These are phyloP conservation scores for Crithidia thermophila DNA, from an alignment of 208 protist species.

Conservation along the genomic window DNA sequence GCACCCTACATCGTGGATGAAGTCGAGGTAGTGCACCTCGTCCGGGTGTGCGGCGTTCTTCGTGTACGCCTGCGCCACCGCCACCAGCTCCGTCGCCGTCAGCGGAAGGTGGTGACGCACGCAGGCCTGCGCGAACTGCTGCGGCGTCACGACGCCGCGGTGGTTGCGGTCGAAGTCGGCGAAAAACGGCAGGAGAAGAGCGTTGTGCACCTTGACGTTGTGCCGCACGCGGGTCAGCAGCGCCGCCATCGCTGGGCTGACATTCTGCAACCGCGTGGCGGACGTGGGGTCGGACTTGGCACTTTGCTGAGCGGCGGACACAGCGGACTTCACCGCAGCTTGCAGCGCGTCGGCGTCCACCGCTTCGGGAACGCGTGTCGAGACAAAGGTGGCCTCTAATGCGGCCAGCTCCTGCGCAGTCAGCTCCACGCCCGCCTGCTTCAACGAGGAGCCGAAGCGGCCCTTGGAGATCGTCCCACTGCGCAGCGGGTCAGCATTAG, in stretches of 20 bases:
- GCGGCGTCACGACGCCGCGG: conserved; percentile 63
- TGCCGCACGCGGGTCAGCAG: conserved; percentile 57
- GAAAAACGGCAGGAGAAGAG: conserved; percentile 86
- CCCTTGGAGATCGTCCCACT: conserved; percentile 52
- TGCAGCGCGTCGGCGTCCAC: conserved; percentile 53
- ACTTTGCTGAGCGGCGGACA: not conserved
- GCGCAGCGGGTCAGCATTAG: conserved; percentile 85
- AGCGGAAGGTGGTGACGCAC: conserved; percentile 69
- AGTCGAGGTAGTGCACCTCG: conserved; percentile 67
- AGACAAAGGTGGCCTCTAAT: conserved; percentile 51
- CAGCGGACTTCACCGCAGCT: conserved; percentile 37
- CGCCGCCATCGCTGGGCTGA: conserved; percentile 18
- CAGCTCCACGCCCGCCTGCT: conserved; percentile 63
- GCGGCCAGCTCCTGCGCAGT: conserved; percentile 41
- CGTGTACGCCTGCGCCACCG: conserved; percentile 59
- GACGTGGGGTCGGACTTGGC: conserved; percentile 8
- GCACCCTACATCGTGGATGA: conserved; percentile 69
- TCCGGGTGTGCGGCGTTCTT: conserved; percentile 26
- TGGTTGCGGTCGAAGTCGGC: conserved; percentile 83
- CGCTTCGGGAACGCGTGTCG: conserved; percentile 21
- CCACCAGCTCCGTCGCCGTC: conserved; percentile 34
- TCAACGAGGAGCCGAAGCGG: conserved; percentile 71
- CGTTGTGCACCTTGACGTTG: conserved; percentile 61
- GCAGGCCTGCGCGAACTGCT: conserved; percentile 69
- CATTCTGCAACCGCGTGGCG: not conserved